Evolutionary conservation across 164 flowering plant species (phyloP).

Genomic region (Magnolia kwangsiensis): DNA sequence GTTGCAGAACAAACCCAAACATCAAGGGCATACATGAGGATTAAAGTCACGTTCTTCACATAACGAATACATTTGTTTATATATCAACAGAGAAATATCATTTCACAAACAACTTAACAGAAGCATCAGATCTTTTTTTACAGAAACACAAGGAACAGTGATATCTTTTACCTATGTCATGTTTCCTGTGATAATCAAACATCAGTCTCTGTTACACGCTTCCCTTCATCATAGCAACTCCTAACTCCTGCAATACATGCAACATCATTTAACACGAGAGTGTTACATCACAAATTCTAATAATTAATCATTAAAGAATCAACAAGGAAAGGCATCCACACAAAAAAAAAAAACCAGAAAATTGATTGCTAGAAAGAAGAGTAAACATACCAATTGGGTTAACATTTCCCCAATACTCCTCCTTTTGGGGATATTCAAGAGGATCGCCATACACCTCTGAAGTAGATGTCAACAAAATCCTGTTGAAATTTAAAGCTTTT

Average conservation of each 20-base stretch:
- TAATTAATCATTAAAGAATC: neutral
- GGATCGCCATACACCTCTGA: conserved; percentile 99
- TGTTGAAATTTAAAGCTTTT: conserved; percentile 13
- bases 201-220: conserved; percentile 88
- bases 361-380: neutral
- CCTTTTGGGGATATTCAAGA: conserved; percentile 92
- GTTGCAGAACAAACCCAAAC: conserved; percentile 7
- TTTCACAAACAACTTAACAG: neutral
- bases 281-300: neutral
- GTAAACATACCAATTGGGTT: conserved; percentile 80
- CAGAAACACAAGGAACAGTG: neutral
- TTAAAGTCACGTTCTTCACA: neutral
- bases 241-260: conserved; percentile 48
- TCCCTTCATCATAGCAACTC: conserved; percentile 87
- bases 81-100: neutral
- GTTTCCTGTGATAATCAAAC: conserved; percentile 87
- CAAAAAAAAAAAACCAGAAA: neutral
- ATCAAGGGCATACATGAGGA: neutral
- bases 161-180: conserved; percentile 56
- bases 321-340: neutral
- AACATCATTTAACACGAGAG: neutral
- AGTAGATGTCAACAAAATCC: conserved; percentile 93
- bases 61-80: no score
- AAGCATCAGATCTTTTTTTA: neutral
- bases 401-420: conserved; percentile 97